Evolutionary conservation across 2,329 filamentous ascomycete genomes (phyloP), one percentile per base, ranked within the genome.

Genomic region (Fusarium nelsonii): DNA sequence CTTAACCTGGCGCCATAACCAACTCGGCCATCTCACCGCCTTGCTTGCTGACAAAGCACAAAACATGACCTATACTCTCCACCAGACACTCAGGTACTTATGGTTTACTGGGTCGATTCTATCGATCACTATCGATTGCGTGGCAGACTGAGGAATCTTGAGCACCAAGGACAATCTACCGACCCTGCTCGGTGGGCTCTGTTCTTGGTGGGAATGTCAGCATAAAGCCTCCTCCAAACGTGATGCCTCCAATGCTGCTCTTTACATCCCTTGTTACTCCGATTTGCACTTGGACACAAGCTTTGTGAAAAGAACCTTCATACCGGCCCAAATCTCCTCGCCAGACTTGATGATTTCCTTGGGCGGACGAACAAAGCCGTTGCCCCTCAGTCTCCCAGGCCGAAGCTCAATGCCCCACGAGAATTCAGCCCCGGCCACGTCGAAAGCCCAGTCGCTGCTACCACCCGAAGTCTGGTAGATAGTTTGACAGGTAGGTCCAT

Each of bases 401-500:
- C 78, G 76, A 41, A 83, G 76, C 74, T 83, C 82, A 10, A 77
- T 72, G 2, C 80, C 79, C 68, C 82, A 83, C 26, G 75, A 75
- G 46, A 82, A 77, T 57, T 82, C 80, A 3, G 83, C 79, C 37
- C 77, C 75, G 49, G 79, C 76, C 6, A 83, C 78, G 46, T 83
- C 83, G 20, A 74, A 74, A 45, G 79, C 79, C 59, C 82, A 85
- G 73, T 86, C 84, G 23, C 82, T 80, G 45, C 79, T 82, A 55
- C 74, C 80, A 23, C 83, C 83, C 1, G 80, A 78, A 0, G 87
- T 85, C 66, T 85, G 82, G 77, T 91, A 91, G 68, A 91, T 88
- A 32, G 87, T 90, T 41, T 78, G 78, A 77, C 89, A 91, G 65
- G 88, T 85, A 3, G 87, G 84, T 0, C 85, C 84, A 45, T 84